A percentile compares a stretch with the other conserved stretches of the same genome.
Conservation (phyloP, 805 yeast species). For the Zygoascus flipseniorum region DNA sequence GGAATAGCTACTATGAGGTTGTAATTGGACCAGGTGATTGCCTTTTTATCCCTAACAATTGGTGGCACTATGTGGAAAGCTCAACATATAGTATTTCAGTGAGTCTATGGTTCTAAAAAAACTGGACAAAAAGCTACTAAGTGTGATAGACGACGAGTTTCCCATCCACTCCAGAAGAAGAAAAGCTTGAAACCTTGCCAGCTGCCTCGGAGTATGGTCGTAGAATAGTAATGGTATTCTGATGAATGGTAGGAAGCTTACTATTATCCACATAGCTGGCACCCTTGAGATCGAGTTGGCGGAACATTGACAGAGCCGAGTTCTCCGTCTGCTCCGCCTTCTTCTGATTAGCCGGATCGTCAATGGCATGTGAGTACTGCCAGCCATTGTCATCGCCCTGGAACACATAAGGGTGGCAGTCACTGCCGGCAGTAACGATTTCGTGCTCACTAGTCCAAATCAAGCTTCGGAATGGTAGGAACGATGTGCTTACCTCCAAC, state of each 20-base stretch:
- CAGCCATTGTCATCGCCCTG: conserved; percentile 58
- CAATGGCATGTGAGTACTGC: conserved; percentile 52
- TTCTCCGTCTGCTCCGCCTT: conserved; percentile 34
- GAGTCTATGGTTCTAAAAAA: conserved; percentile 20
- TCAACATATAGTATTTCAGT: conserved; percentile 16
- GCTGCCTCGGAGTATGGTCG: conserved; percentile 41
- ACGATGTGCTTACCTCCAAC: conserved; percentile 50
- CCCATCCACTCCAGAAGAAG: conserved; percentile 86
- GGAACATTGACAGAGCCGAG: conserved; percentile 74
- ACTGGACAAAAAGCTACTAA: conserved; percentile 32
- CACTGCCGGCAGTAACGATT: conserved; percentile 84
- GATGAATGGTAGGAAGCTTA: conserved; percentile 70
- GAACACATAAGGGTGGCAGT: conserved; percentile 82
- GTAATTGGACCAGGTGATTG: conserved; percentile 22
- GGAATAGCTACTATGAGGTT: conserved; percentile 19
- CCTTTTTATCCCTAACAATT: conserved; percentile 20
- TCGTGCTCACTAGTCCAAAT: conserved; percentile 59
- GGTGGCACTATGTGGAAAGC: conserved; percentile 24
- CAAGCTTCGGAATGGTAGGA: conserved; percentile 73
- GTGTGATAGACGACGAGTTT: conserved; percentile 63
- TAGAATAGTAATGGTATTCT: conserved; percentile 71
- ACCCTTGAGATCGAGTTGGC: conserved; percentile 93
- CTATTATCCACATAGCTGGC: conserved; percentile 40
- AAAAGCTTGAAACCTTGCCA: conserved; percentile 46
- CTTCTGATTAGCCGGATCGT: conserved; percentile 39